Conservation (phyloP, 1,139 yeast genomes). For the Blastobotrys niveus region DNA sequence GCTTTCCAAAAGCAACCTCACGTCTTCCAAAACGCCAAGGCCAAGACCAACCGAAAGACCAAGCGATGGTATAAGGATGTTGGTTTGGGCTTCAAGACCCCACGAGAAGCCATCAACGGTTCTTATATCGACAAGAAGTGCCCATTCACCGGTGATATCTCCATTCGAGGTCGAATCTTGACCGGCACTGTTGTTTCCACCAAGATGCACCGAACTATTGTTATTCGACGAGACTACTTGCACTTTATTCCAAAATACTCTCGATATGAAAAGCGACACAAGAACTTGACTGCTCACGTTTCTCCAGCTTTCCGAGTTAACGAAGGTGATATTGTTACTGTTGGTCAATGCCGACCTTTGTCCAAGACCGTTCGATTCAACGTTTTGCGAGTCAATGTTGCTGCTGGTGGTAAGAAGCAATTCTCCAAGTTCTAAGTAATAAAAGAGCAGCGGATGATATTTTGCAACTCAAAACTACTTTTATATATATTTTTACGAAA, state of each 20-base stretch:
- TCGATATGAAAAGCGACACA: constrained; percentile 99
- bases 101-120: constrained; percentile 97
- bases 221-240: constrained; percentile 99
- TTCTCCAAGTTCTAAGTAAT: constrained; percentile 82
- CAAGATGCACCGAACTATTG: constrained; percentile 99
- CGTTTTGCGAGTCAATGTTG: constrained; percentile 92
- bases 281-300: constrained; percentile 99
- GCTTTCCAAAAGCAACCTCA: constrained; percentile 99
- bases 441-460: background rate
- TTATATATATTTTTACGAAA: constrained; percentile 3
- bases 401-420: constrained; percentile 82
- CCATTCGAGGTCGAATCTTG: constrained; percentile 99
- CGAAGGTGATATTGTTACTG: constrained; percentile 99
- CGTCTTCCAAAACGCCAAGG: constrained; percentile 99
- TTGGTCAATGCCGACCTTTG: constrained; percentile 99
- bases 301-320: constrained; percentile 99
- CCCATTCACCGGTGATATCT: constrained; percentile 95
- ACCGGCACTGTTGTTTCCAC: constrained; percentile 96
- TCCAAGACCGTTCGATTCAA: constrained; percentile 99
- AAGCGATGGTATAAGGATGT: constrained; percentile 99
- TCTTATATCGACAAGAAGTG: constrained; percentile 99
- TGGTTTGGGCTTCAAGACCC: constrained; percentile 99
- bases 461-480: too few species aligned
- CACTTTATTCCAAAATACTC: constrained; percentile 99
- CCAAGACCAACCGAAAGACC: constrained; percentile 97